Evolutionary conservation across 768 basidiomycete species (phyloP), one percentile per base, ranked within the genome.

Genomic region (Pleurotus tuber-regium): DNA sequence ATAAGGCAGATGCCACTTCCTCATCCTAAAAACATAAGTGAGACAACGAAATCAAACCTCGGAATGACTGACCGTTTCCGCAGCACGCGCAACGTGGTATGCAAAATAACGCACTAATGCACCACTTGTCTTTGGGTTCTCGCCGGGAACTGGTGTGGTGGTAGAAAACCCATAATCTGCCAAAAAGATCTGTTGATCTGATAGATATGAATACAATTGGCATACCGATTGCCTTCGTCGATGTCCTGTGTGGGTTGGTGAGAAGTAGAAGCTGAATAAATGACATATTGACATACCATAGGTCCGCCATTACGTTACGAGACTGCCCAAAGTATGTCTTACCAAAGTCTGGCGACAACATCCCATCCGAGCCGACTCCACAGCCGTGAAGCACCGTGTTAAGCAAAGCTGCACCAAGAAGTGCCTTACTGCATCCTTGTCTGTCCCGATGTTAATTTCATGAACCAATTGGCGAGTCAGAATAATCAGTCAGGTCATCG

Each of bases 371-470:
- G n/a, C 23, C 4, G 8, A 35, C 5, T 1, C 33, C 23, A 24
- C 54, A 18, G n/a, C 44, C 18, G 12, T 23, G 47, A 1, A 64
- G 50, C 11, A 62, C 16, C 2, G 40, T 25, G 46, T 61, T 55
- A 2, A 64, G 38, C 1, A 55, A 57, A 1, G 62, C 33, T 2
- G 51, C 59, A 24, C 61, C 62, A 4, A 61, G 19, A 8, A 57
- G 50, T 10, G 58, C 53, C 43, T 63, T 64, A 4, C 56, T 57
- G 18, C 49, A 55, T 2, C 63, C 63, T 30, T 61, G 59, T 1
- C 59, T 55, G 16, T 8, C 18, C n/a, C n/a, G n/a, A n/a, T n/a
- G n/a, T n/a, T n/a, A n/a, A n/a, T n/a, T n/a, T n/a, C n/a, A n/a
- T n/a, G n/a, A n/a, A n/a, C n/a, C n/a, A n/a, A 10, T 11, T 18